These are phyloP conservation scores for Glebionis coronaria DNA, from an alignment of 129 eudicot genomes.

Conservation along the genomic window DNA sequence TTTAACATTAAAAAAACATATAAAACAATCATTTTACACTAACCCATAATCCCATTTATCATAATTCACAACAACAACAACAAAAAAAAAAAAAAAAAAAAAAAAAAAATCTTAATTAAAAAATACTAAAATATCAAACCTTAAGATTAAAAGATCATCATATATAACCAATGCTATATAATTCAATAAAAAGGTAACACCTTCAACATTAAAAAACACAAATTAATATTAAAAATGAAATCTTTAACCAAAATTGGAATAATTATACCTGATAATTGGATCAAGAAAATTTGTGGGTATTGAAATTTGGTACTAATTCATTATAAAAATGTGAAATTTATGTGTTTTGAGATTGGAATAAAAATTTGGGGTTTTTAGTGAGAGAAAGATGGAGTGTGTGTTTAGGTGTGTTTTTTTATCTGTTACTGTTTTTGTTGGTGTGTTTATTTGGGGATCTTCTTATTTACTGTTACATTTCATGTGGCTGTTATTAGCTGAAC, in stretches of 20 bases:
- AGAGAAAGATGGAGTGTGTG: constrained; percentile 27
- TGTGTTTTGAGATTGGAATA: constrained; percentile 20
- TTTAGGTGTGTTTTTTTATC: constrained; percentile 1
- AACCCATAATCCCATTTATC: constrained; percentile 5
- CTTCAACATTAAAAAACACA: constrained; percentile 6
- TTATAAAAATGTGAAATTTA: constrained; percentile 9
- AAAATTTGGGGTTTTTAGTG: constrained; percentile 29
- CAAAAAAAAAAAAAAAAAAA: neutral
- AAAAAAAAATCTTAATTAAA: neutral
- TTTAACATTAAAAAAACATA: neutral
- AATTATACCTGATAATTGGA: constrained; percentile 25
- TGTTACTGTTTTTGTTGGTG: neutral
- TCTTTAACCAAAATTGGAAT: neutral
- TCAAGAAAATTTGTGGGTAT: constrained; percentile 8
- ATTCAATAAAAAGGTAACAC: constrained; percentile 15
- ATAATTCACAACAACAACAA: constrained; percentile 2
- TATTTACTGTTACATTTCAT: no score
- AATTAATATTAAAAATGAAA: neutral
- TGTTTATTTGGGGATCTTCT: constrained; percentile 12
- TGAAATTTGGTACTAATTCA: constrained; percentile 4
- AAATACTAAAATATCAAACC: constrained; percentile 3
- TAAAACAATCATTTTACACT: neutral
- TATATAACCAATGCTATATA: constrained; percentile 30
- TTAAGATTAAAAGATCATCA: constrained; percentile 11
- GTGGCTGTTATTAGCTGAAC: no score